Evolutionary conservation across 345 rosid genomes (phyloP).

Genomic region (Populus tremula): DNA sequence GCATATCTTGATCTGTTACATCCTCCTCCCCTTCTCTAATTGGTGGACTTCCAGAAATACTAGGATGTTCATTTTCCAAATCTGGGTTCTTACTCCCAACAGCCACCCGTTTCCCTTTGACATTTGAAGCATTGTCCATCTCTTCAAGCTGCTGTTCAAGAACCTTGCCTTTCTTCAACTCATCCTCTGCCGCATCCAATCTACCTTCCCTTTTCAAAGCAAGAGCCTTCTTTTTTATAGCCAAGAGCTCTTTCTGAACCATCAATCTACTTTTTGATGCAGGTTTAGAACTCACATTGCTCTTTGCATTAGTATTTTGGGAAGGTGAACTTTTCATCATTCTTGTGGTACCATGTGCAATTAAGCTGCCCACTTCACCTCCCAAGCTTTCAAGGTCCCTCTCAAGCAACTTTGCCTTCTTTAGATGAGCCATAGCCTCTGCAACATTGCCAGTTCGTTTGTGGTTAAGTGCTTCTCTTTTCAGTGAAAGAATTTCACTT

Average conservation of each 20-base stretch:
- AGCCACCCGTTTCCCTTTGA: slow-evolving; percentile 24
- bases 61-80: slow-evolving; percentile 25
- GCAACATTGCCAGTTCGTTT: slow-evolving; percentile 58
- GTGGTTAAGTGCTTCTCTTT: slow-evolving; percentile 60
- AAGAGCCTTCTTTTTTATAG: slow-evolving; percentile 70
- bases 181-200: slow-evolving; percentile 65
- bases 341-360: not conserved
- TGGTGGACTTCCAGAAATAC: slow-evolving; percentile 22
- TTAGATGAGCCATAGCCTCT: slow-evolving; percentile 67
- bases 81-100: slow-evolving; percentile 18
- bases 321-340: slow-evolving; percentile 14
- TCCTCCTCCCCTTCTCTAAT: slow-evolving; percentile 47
- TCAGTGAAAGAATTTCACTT: slow-evolving; percentile 51
- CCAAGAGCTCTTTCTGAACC: slow-evolving; percentile 71
- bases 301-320: slow-evolving; percentile 23
- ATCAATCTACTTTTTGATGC: slow-evolving; percentile 48
- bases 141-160: slow-evolving; percentile 73
- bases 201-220: slow-evolving; percentile 74
- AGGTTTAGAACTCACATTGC: slow-evolving; percentile 27
- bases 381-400: slow-evolving; percentile 44
- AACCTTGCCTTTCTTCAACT: slow-evolving; percentile 56
- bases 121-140: slow-evolving; percentile 43
- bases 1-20: slow-evolving; percentile 68
- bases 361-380: slow-evolving; percentile 12
- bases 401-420: slow-evolving; percentile 73